phyloP scores from a whole-genome alignment of 2,329 filamentous ascomycete species.

The Fusarium pseudonygamai region DNA sequence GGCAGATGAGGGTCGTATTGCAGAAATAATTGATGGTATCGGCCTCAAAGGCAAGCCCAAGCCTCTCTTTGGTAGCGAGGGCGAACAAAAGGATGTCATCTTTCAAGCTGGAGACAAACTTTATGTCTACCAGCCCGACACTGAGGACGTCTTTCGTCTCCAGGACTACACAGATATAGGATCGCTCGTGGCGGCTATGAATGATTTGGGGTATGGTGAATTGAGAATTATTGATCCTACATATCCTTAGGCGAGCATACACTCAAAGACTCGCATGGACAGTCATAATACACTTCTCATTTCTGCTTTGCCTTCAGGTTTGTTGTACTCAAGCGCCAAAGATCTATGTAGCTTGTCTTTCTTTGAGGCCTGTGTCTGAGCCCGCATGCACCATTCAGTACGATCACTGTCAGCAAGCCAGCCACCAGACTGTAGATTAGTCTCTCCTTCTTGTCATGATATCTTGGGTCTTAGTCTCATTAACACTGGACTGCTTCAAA shows the following conservation, averaged over 20 bases:
- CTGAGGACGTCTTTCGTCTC: background rate
- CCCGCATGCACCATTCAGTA: background rate
- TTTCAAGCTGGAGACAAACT: background rate
- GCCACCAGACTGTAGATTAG: too few species aligned
- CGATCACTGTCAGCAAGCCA: background rate
- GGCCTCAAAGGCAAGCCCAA: background rate
- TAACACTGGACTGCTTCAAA: too few species aligned
- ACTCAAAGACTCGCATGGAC: background rate
- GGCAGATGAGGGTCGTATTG: background rate
- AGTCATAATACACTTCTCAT: background rate
- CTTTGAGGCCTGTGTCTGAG: background rate
- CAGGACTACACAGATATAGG: background rate
- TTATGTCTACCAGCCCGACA: background rate
- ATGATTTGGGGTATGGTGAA: background rate
- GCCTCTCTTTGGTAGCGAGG: background rate
- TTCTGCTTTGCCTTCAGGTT: fast-evolving
- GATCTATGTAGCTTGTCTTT: background rate
- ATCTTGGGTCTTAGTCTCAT: background rate
- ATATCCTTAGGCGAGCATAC: background rate
- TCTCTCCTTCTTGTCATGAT: too few species aligned
- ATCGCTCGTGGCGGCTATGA: background rate
- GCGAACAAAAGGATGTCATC: background rate
- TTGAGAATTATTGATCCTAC: background rate
- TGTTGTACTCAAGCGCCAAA: fast-evolving
- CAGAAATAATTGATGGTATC: background rate